Percentiles rank a stretch among this genome's conserved stretches.
Conservation (phyloP, 352 stramenopile genomes). For the Pythium coloratum region DNA sequence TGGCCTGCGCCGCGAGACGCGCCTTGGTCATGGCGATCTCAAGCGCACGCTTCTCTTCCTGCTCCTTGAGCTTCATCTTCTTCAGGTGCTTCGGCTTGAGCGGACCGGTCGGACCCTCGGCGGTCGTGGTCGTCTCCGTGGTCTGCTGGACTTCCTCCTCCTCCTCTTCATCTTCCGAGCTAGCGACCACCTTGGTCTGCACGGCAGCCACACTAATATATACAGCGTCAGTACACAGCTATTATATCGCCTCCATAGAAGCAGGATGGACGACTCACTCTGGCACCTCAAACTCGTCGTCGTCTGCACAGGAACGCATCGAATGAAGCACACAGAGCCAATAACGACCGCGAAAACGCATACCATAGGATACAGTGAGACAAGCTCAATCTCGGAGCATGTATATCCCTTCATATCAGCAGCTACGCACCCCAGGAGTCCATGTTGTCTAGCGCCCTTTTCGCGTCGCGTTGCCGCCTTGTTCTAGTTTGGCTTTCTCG, state of each 20-base stretch:
- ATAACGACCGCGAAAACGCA: not conserved
- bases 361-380: slow-evolving; percentile 10
- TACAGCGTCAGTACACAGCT: not conserved
- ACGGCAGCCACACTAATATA: slow-evolving; percentile 31
- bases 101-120: slow-evolving; percentile 43
- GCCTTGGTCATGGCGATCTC: slow-evolving; percentile 77
- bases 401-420: not conserved
- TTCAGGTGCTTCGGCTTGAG: slow-evolving; percentile 87
- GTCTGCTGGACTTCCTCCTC: slow-evolving; percentile 31
- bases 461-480: not conserved
- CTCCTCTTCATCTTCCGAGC: slow-evolving; percentile 83
- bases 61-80: slow-evolving; percentile 86
- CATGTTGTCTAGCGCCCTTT: slow-evolving; percentile 37
- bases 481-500: slow-evolving; percentile 1
- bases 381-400: not conserved
- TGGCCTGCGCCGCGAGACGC: slow-evolving; percentile 65
- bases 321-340: not conserved
- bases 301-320: slow-evolving; percentile 37
- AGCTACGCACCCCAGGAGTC: slow-evolving; percentile 72
- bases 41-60: slow-evolving; percentile 80
- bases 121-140: slow-evolving; percentile 18
- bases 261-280: slow-evolving; percentile 25
- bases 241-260: not conserved
- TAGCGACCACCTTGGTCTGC: slow-evolving; percentile 45
- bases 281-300: slow-evolving; percentile 85